Evolutionary conservation across 441 rosid genomes (phyloP).

Genomic region (Gossypium schwendimanii): DNA sequence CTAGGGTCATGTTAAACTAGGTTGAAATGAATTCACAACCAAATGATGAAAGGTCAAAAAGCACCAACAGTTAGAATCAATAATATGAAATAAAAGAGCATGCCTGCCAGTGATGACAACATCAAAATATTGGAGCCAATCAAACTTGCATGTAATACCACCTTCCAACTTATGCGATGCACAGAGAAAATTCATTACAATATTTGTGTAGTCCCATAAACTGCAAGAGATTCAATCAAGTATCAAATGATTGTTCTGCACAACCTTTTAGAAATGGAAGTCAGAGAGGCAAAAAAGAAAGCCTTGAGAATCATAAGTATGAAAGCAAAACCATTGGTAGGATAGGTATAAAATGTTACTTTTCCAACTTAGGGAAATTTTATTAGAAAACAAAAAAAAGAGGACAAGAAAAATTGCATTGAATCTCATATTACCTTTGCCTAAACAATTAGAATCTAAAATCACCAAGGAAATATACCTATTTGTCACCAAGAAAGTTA

Average conservation of each 20-base stretch:
- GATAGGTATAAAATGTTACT: not conserved
- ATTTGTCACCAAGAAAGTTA: slow-evolving; percentile 89
- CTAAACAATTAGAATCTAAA: not conserved
- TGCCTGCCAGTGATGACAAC: slow-evolving; percentile 96
- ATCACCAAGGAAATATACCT: slow-evolving; percentile 35
- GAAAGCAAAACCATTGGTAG: not conserved
- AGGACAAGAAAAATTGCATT: not conserved
- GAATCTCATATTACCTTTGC: not conserved
- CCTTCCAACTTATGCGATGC: slow-evolving; percentile 39
- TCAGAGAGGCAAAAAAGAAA: not conserved
- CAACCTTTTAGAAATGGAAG: not conserved
- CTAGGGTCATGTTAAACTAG: not conserved
- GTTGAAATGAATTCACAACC: not conserved
- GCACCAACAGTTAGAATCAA: not conserved
- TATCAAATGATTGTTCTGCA: not conserved
- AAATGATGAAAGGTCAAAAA: not conserved
- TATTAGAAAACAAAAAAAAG: not conserved
- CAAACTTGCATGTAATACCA: slow-evolving; percentile 44
- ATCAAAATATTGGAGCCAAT: slow-evolving; percentile 89
- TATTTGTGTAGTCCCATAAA: slow-evolving; percentile 95
- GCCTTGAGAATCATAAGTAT: not conserved
- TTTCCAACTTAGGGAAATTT: not conserved
- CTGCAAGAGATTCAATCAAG: slow-evolving; percentile 40
- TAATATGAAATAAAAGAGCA: slow-evolving; percentile 10
- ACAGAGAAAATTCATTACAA: slow-evolving; percentile 96